These are phyloP conservation scores for Penicillium sp. DNA, from an alignment of 2,329 filamentous ascomycete species.

Conservation along the genomic window DNA sequence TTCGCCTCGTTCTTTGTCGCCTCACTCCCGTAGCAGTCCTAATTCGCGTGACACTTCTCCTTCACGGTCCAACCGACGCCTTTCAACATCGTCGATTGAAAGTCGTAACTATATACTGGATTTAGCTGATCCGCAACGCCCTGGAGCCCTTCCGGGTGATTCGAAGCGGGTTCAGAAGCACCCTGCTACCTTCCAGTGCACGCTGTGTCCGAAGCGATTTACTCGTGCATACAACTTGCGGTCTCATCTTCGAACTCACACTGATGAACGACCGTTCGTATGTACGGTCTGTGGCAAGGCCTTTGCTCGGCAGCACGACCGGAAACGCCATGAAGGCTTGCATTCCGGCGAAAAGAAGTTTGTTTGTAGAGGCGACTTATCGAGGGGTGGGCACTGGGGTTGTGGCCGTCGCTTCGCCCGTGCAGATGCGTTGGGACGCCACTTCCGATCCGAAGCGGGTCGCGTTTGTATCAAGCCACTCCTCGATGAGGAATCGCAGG, in stretches of 20 bases:
- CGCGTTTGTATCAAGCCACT: slow-evolving; percentile 96
- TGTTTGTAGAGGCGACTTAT: slow-evolving; percentile 88
- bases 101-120: slow-evolving; percentile 80
- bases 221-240: slow-evolving; percentile 95
- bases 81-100: slow-evolving; percentile 49
- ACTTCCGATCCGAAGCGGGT: slow-evolving; percentile 93
- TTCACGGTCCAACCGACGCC: slow-evolving; percentile 42
- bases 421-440: slow-evolving; percentile 87
- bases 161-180: slow-evolving; percentile 92
- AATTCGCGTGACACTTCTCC: slow-evolving; percentile 47
- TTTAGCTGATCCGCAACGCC: slow-evolving; percentile 82
- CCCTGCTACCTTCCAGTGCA: slow-evolving; percentile 94
- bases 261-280: slow-evolving; percentile 93
- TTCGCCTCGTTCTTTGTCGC: slow-evolving; percentile 46
- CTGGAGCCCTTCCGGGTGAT: slow-evolving; percentile 59
- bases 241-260: slow-evolving; percentile 92
- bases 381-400: slow-evolving; percentile 80
- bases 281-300: slow-evolving; percentile 97
- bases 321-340: slow-evolving; percentile 92
- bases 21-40: slow-evolving; percentile 41
- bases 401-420: slow-evolving; percentile 91
- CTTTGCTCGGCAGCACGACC: slow-evolving; percentile 94
- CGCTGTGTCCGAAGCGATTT: slow-evolving; percentile 88
- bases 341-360: slow-evolving; percentile 99
- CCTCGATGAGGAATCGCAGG: slow-evolving; percentile 86